A percentile compares a stretch with the other conserved stretches of the same genome.
Evolutionary conservation across 2,329 filamentous ascomycete genomes (phyloP).

Genomic region (Pseudonectria foliicola): DNA sequence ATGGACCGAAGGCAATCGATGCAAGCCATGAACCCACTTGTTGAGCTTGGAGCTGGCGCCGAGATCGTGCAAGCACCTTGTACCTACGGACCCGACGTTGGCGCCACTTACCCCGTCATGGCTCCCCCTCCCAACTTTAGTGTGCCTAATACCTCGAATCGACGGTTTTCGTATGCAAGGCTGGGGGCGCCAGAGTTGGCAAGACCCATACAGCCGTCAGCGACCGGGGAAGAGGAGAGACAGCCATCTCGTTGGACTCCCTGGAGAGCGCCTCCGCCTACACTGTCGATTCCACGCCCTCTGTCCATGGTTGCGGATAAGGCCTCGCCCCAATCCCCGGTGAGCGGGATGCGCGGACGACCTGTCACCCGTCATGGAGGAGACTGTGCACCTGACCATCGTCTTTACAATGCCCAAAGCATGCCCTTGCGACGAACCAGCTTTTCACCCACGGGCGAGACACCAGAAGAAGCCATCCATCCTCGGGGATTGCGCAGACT

Average conservation of each 20-base stretch:
- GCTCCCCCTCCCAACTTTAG: constrained; percentile 44
- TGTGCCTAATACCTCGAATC: constrained; percentile 38
- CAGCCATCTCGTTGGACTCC: constrained; percentile 9
- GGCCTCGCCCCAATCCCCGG: constrained; percentile 34
- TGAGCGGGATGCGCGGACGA: constrained; percentile 21
- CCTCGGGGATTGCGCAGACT: constrained; percentile 22
- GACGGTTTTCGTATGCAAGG: constrained; percentile 38
- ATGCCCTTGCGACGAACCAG: constrained; percentile 19
- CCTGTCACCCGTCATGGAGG: constrained; percentile 24
- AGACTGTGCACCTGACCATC: constrained; percentile 2
- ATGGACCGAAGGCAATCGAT: constrained; percentile 45
- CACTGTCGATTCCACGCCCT: constrained; percentile 41
- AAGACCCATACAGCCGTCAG: constrained; percentile 9
- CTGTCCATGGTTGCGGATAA: constrained; percentile 49
- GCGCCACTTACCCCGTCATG: neutral
- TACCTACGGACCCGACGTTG: constrained; percentile 12
- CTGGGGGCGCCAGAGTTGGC: constrained; percentile 15
- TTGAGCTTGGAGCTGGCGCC: constrained; percentile 31
- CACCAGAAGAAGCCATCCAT: constrained; percentile 9
- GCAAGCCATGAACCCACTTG: constrained; percentile 37
- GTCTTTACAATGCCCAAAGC: constrained; percentile 6
- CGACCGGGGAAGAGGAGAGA: constrained; percentile 8
- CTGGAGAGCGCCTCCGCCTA: constrained; percentile 33
- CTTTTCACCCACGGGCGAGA: constrained; percentile 10
- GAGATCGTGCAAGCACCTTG: constrained; percentile 17